Conservation (phyloP, 108 stramenopile genomes). For the Thalassiosira profunda region DNA sequence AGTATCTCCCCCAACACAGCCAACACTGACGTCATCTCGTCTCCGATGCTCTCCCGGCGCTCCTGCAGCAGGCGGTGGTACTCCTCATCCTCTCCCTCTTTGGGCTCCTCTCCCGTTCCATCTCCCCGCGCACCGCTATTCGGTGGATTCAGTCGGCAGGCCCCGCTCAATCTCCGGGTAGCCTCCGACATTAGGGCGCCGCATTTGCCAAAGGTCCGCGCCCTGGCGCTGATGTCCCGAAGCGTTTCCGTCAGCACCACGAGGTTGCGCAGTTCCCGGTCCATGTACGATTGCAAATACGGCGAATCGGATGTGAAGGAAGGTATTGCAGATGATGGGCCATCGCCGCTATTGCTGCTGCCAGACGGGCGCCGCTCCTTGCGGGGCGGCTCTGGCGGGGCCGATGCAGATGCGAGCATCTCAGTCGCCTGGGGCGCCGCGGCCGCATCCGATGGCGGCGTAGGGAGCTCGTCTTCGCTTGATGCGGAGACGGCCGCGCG, state of each 20-base stretch:
- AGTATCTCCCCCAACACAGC: conserved; percentile 69
- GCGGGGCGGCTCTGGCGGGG: conserved; percentile 2
- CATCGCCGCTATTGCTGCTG: neutral
- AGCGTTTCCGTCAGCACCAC: conserved; percentile 69
- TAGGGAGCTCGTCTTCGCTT: too few relatives aligned
- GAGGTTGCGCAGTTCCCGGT: conserved; percentile 78
- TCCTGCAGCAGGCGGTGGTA: conserved; percentile 25
- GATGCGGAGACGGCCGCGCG: neutral
- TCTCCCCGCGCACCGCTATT: neutral
- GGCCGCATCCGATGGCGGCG: too few relatives aligned
- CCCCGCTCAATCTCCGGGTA: conserved; percentile 67
- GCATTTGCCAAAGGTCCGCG: conserved; percentile 84
- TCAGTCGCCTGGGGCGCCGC: too few relatives aligned
- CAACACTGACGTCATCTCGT: conserved; percentile 70
- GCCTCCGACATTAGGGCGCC: conserved; percentile 88
- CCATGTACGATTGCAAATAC: conserved; percentile 83
- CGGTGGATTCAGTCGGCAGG: conserved; percentile 67
- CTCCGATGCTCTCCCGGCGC: conserved; percentile 64
- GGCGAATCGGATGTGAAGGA: conserved; percentile 89
- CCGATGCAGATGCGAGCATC: too few relatives aligned
- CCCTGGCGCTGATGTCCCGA: conserved; percentile 75
- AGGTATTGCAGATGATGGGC: conserved; percentile 24
- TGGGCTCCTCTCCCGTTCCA: neutral
- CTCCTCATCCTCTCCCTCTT: conserved; percentile 22
- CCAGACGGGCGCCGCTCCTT: neutral